A percentile compares a stretch with the other conserved stretches of the same genome.
Conservation (phyloP, 2,329 filamentous ascomycete genomes). For the Monilinia polystroma region DNA sequence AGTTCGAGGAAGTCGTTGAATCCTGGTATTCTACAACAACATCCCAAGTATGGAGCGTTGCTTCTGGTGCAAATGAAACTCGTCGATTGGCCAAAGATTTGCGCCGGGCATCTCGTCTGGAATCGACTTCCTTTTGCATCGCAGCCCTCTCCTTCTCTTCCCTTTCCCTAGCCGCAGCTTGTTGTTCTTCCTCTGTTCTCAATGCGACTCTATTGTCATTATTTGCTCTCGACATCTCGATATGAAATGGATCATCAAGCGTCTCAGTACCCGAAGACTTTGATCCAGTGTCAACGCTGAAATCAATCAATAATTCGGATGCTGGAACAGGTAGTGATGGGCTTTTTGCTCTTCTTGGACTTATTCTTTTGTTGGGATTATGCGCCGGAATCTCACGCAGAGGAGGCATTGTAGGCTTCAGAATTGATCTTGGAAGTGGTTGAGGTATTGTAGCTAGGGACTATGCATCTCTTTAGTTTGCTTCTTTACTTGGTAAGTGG, state of each 20-base stretch:
- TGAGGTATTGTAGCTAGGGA: slow-evolving; percentile 36
- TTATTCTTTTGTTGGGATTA: slow-evolving; percentile 35
- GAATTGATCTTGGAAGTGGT: slow-evolving; percentile 65
- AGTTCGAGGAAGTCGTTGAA: slow-evolving; percentile 72
- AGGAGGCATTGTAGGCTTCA: slow-evolving; percentile 75
- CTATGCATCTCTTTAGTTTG: slow-evolving; percentile 30
- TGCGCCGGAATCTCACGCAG: slow-evolving; percentile 63
- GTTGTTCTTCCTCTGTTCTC: slow-evolving; percentile 68
- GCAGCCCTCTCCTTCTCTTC: slow-evolving; percentile 64
- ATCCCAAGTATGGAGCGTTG: slow-evolving; percentile 95
- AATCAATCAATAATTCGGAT: slow-evolving; percentile 36
- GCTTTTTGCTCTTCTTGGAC: slow-evolving; percentile 37
- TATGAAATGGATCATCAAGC: slow-evolving; percentile 48
- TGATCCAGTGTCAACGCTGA: slow-evolving; percentile 31
- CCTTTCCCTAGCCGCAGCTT: slow-evolving; percentile 65
- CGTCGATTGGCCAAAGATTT: slow-evolving; percentile 91
- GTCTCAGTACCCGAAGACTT: slow-evolving; percentile 43
- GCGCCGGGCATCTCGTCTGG: slow-evolving; percentile 81
- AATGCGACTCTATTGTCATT: slow-evolving; percentile 57
- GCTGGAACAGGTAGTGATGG: slow-evolving; percentile 26
- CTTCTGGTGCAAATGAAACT: slow-evolving; percentile 96
- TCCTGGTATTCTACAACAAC: slow-evolving; percentile 85
- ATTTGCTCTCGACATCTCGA: slow-evolving; percentile 42
- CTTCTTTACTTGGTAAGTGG: not conserved
- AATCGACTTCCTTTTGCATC: slow-evolving; percentile 60